A percentile compares a stretch with the other conserved stretches of the same genome.
phyloP scores from a whole-genome alignment of 2,329 filamentous ascomycete species.

The Ophidiomyces ophidiicola region DNA sequence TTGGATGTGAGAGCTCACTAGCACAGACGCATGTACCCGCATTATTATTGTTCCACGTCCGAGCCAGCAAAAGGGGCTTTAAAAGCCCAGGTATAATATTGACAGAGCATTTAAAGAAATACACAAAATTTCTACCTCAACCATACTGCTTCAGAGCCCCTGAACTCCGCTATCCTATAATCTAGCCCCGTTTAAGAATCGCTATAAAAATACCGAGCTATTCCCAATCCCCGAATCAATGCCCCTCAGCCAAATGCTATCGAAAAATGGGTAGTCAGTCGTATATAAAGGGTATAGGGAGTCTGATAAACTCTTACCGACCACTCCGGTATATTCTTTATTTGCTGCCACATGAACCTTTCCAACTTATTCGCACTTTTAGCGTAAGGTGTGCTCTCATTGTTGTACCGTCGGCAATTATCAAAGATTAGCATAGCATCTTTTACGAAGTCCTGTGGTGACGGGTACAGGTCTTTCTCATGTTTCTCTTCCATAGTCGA shows the following conservation, averaged over 20 bases:
- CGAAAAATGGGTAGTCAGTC: not conserved
- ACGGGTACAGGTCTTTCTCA: constrained; percentile 82
- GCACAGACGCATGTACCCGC: too few species aligned
- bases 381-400: constrained; percentile 84
- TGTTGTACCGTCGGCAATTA: constrained; percentile 94
- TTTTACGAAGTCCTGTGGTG: constrained; percentile 80
- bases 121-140: too few species aligned
- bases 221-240: not conserved
- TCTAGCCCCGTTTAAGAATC: too few species aligned
- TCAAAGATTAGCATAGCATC: constrained; percentile 84
- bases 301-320: constrained; percentile 42
- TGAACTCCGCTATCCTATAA: too few species aligned
- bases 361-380: constrained; percentile 89
- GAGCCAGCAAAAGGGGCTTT: too few species aligned
- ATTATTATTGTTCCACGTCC: not conserved
- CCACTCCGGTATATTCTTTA: constrained; percentile 89
- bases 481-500: constrained; percentile 92
- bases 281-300: not conserved
- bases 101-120: too few species aligned
- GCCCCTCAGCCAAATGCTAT: constrained; percentile 7
- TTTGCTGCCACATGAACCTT: constrained; percentile 90
- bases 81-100: too few species aligned
- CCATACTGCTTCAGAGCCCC: too few species aligned
- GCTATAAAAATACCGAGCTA: not conserved
- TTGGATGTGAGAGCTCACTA: too few species aligned